Base-by-base conservation (phyloP, 306 rosid genomes). In the Malus sylvestris region DNA sequence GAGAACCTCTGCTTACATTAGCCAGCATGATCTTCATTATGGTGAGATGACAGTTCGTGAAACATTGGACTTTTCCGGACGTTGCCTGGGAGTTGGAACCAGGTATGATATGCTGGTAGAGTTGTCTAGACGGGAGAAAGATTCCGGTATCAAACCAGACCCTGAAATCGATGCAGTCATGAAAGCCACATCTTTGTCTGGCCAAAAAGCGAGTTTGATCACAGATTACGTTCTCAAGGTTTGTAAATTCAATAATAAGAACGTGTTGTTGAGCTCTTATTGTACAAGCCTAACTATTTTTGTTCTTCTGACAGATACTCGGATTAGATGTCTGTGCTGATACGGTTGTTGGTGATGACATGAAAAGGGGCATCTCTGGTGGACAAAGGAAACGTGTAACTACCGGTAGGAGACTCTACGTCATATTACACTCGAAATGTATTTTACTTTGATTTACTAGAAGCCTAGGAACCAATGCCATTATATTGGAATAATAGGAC, bases 351-450 rank as follows among this genome's bases (percentile, higher is more conserved):
- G 98, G 98, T 33, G 91, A 89, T 82, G 91, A 86, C 44, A 94
- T 94, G 98, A 94, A 91, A 82, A 86, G 94, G 68, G 98, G 98
- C 38, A 86, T 94, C 78, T 94, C 98, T 3, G 98, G 98, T 25
- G 97, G 97, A 67, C 96, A 94, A 73, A 91, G 87, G 83, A 94
- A 89, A 78, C 86, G 98, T 71, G 89, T 90, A n/a, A 94, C 98
- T 35, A 91, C 89, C 0, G 97, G 98, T 93, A 87, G 35, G 85
- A 6, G 19, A 72, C 4, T 22, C 33, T 40, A 10, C 8, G 49
- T 44, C 52, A 12, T 57, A 10, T 55, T 52, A 18, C 61, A 51
- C 20, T 46, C 6, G 15, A 46, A 60, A 20, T n/a, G 5, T 58
- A 22, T 9, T 58, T 20, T 23, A 58, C 27, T 58, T 58, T 10